A percentile compares a stretch with the other conserved stretches of the same genome.
These are phyloP conservation scores for Cordyceps farinosa DNA, from an alignment of 2,329 filamentous ascomycete genomes.

Conservation along the genomic window DNA sequence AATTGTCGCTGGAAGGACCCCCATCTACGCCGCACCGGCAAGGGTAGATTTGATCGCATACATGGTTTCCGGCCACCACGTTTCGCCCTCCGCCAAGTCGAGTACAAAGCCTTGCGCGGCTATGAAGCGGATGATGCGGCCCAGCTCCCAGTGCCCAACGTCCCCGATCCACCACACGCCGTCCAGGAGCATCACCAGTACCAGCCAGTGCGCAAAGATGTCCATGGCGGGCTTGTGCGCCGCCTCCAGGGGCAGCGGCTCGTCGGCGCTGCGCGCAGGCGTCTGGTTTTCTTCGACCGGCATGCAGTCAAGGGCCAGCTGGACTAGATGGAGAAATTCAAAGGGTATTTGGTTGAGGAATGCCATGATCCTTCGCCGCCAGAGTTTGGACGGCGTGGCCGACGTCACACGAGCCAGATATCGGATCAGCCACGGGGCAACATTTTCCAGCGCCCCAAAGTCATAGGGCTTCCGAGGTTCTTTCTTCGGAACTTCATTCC, in stretches of 20 bases:
- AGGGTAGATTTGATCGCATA: constrained; percentile 20
- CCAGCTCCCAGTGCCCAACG: constrained; percentile 34
- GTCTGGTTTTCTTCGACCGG: not conserved
- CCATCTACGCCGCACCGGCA: not conserved
- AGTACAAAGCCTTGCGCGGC: constrained; percentile 15
- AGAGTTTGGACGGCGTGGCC: constrained; percentile 26
- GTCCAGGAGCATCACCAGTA: constrained; percentile 35
- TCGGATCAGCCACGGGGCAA: constrained; percentile 34
- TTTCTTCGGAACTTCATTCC: not conserved
- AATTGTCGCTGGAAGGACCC: not conserved
- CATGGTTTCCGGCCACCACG: constrained; percentile 39
- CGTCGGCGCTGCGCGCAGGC: not conserved
- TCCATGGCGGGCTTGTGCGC: constrained; percentile 31
- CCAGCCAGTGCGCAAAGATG: constrained; percentile 39
- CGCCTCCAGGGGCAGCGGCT: constrained; percentile 5
- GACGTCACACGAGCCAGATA: constrained; percentile 35
- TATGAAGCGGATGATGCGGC: constrained; percentile 25
- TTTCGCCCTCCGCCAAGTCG: constrained; percentile 16
- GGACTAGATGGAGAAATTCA: constrained; percentile 33
- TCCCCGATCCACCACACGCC: constrained; percentile 40
- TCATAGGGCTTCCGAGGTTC: not conserved
- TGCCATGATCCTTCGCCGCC: constrained; percentile 36
- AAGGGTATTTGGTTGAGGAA: constrained; percentile 38
- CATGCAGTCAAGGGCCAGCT: constrained; percentile 29
- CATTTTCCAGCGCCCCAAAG: constrained; percentile 22